These are phyloP conservation scores for Mallotus japonicus DNA, from an alignment of 441 rosid genomes.

Conservation along the genomic window DNA sequence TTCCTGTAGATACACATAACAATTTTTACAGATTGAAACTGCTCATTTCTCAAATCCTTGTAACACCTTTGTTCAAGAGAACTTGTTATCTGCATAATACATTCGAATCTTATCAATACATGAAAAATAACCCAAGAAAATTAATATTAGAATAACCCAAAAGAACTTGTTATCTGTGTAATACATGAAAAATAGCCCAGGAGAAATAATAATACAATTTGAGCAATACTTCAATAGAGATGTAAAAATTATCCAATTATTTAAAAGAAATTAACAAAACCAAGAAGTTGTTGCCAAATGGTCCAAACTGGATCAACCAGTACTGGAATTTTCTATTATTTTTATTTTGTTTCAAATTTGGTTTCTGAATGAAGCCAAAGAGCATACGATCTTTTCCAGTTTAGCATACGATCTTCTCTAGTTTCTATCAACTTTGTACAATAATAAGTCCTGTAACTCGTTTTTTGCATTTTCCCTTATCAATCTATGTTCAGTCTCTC, in stretches of 20 bases:
- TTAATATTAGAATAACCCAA: slow-evolving; percentile 14
- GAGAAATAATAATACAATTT: too few relatives aligned
- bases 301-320: neutral
- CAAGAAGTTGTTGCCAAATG: neutral
- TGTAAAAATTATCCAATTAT: slow-evolving; percentile 2
- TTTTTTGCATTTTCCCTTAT: neutral
- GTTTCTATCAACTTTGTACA: neutral
- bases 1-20: slow-evolving; percentile 82
- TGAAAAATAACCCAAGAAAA: slow-evolving; percentile 6
- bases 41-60: slow-evolving; percentile 87
- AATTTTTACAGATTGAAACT: slow-evolving; percentile 71
- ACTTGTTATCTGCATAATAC: slow-evolving; percentile 62
- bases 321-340: too few relatives aligned
- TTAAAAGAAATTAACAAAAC: neutral
- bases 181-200: too few relatives aligned
- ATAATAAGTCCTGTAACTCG: neutral
- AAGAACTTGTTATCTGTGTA: too few relatives aligned
- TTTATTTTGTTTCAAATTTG: neutral
- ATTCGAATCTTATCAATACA: slow-evolving; percentile 17
- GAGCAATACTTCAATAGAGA: neutral
- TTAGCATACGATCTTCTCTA: neutral
- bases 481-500: neutral
- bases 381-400: neutral
- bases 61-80: slow-evolving; percentile 91
- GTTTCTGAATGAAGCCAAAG: neutral